These are phyloP conservation scores for Kentomonas sorsogonicus DNA, from an alignment of 208 protist genomes.

Conservation along the genomic window DNA sequence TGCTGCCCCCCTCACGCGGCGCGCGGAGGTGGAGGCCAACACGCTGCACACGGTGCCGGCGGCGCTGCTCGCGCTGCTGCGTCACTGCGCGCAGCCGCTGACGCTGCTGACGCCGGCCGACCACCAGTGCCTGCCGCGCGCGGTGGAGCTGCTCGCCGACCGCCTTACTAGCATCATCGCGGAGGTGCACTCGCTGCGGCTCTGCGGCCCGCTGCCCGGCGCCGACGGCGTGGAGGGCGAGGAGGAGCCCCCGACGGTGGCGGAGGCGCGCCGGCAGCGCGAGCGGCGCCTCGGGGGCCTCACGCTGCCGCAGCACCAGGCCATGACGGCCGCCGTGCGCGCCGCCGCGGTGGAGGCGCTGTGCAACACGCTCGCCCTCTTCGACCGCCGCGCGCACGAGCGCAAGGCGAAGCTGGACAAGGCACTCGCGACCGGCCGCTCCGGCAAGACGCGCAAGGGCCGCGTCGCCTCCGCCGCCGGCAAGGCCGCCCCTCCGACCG, in stretches of 20 bases:
- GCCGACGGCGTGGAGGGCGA: not conserved
- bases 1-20: no score
- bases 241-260: not conserved
- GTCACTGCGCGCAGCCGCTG: conserved; percentile 36
- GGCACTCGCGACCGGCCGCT: no score
- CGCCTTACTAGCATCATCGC: conserved; percentile 1
- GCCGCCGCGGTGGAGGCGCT: not conserved
- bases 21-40: no score
- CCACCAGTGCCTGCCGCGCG: conserved; percentile 21
- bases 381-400: no score
- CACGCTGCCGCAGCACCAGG: not conserved
- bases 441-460: no score
- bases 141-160: conserved; percentile 13
- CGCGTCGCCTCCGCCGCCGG: no score
- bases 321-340: not conserved
- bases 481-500: no score
- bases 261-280: not conserved
- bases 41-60: conserved; percentile 5
- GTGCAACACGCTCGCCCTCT: no score
- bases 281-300: no score
- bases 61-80: conserved; percentile 29
- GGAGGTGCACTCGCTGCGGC: not conserved
- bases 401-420: no score
- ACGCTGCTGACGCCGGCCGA: conserved; percentile 35
- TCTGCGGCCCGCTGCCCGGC: no score